Evolutionary conservation across 345 rosid genomes (phyloP).

Genomic region (Jatropha curcas): DNA sequence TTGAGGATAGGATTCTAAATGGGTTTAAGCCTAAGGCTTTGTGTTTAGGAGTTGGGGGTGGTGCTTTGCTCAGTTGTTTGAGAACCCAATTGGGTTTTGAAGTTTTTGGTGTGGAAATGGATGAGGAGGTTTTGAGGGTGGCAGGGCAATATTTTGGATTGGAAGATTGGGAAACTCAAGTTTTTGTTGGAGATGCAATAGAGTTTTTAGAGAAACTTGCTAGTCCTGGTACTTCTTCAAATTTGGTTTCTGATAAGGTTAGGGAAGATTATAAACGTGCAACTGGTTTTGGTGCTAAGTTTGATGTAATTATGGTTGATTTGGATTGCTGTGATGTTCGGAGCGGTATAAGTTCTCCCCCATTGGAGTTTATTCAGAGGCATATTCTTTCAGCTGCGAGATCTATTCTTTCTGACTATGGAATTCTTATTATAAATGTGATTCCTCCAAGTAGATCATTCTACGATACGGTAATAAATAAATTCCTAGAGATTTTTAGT

Average conservation of each 20-base stretch:
- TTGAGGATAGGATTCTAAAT: constrained; percentile 23
- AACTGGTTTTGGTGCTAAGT: constrained; percentile 23
- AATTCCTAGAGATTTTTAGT: constrained; percentile 42
- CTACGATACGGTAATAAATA: constrained; percentile 39
- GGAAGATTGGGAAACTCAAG: constrained; percentile 38
- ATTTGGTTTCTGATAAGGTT: constrained; percentile 2
- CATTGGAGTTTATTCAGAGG: constrained; percentile 51
- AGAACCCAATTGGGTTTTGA: constrained; percentile 52
- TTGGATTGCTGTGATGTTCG: constrained; percentile 56
- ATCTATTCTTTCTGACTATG: constrained; percentile 46
- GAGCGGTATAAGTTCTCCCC: constrained; percentile 70
- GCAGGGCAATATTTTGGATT: constrained; percentile 68
- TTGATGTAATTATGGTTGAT: constrained; percentile 86
- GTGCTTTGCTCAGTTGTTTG: constrained; percentile 71
- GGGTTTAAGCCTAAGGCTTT: constrained; percentile 54
- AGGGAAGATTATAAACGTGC: constrained; percentile 6
- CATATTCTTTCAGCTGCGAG: constrained; percentile 54
- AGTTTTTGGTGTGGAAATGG: constrained; percentile 71
- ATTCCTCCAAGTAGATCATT: constrained; percentile 50
- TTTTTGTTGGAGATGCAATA: constrained; percentile 56
- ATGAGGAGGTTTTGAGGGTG: constrained; percentile 59
- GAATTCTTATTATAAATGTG: constrained; percentile 65
- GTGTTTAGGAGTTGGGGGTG: constrained; percentile 88
- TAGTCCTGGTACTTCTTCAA: constrained; percentile 2
- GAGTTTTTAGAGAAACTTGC: constrained; percentile 49